phyloP scores from a whole-genome alignment of 1,284 basidiomycete genomes.

The Apiotrichum domesticum region DNA sequence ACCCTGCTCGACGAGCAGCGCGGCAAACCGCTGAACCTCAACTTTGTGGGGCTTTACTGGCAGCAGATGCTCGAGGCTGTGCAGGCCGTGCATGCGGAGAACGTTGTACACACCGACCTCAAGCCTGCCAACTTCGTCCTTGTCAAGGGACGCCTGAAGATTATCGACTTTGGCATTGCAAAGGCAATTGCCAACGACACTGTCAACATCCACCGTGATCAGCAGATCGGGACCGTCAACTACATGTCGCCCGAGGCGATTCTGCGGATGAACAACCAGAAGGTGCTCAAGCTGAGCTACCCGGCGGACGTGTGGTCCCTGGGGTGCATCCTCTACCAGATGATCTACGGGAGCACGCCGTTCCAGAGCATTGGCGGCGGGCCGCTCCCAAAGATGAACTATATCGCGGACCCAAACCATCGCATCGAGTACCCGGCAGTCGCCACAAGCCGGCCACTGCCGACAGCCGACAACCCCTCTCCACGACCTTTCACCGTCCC shows the following conservation, averaged over 20 bases:
- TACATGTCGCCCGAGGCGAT: slow-evolving; percentile 96
- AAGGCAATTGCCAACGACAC: slow-evolving; percentile 96
- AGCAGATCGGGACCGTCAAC: slow-evolving; percentile 89
- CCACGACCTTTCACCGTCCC: slow-evolving; percentile 28
- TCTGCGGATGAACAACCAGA: slow-evolving; percentile 52
- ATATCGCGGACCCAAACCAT: slow-evolving; percentile 51
- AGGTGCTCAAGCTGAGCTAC: slow-evolving; percentile 43
- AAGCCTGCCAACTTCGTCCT: slow-evolving; percentile 96
- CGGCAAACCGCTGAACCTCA: slow-evolving; percentile 75
- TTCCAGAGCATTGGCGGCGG: slow-evolving; percentile 84
- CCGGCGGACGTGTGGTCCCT: slow-evolving; percentile 97
- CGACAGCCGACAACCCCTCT: not conserved
- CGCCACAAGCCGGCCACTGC: not conserved
- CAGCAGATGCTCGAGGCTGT: slow-evolving; percentile 97
- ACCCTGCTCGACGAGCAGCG: slow-evolving; percentile 72
- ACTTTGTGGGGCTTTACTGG: slow-evolving; percentile 91
- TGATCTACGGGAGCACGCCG: slow-evolving; percentile 86
- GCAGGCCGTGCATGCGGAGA: slow-evolving; percentile 89
- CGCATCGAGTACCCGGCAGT: slow-evolving; percentile 48
- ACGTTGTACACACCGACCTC: slow-evolving; percentile 92
- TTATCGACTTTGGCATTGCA: slow-evolving; percentile 95
- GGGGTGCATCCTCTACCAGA: slow-evolving; percentile 93
- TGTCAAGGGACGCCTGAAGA: slow-evolving; percentile 83
- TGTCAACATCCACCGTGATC: slow-evolving; percentile 90
- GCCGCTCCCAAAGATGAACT: slow-evolving; percentile 51